A percentile compares a stretch with the other conserved stretches of the same genome.
These are phyloP conservation scores for Fusarium nelsonii DNA, from an alignment of 2,329 filamentous ascomycete genomes.

Conservation along the genomic window DNA sequence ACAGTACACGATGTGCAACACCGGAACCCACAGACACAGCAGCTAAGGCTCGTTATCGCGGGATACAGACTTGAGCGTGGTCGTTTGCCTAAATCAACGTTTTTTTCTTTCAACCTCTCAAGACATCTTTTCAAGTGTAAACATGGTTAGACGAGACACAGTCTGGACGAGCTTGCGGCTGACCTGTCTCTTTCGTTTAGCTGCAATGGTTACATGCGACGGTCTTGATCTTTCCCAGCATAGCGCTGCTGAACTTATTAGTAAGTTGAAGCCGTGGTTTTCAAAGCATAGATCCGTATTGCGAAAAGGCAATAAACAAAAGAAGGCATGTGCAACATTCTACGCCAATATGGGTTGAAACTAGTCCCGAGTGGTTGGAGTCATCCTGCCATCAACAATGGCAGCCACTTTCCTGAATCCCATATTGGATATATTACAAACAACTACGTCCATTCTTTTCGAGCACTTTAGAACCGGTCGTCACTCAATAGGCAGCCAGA, in stretches of 20 bases:
- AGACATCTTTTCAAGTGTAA: too few relatives aligned
- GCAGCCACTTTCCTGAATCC: neutral
- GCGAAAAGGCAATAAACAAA: too few relatives aligned
- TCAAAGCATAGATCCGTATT: too few relatives aligned
- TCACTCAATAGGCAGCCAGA: neutral
- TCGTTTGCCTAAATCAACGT: neutral
- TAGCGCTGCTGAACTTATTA: neutral
- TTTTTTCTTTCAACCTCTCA: neutral
- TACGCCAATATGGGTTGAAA: too few relatives aligned
- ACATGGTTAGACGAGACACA: neutral
- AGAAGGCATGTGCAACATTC: too few relatives aligned
- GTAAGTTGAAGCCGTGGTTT: neutral
- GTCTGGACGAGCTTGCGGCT: neutral
- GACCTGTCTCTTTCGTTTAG: neutral
- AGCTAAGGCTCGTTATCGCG: neutral
- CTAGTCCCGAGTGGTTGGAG: too few relatives aligned
- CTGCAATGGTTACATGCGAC: neutral
- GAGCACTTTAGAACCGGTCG: neutral
- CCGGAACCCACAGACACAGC: neutral
- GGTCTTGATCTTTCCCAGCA: neutral
- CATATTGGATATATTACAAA: neutral
- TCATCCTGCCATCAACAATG: too few relatives aligned
- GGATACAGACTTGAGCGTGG: neutral
- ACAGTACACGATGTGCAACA: neutral
- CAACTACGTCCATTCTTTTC: too few relatives aligned